Evolutionary conservation across 164 flowering plant species (phyloP), one percentile per base, ranked within the genome.

Genomic region (Brasenia schreberi): DNA sequence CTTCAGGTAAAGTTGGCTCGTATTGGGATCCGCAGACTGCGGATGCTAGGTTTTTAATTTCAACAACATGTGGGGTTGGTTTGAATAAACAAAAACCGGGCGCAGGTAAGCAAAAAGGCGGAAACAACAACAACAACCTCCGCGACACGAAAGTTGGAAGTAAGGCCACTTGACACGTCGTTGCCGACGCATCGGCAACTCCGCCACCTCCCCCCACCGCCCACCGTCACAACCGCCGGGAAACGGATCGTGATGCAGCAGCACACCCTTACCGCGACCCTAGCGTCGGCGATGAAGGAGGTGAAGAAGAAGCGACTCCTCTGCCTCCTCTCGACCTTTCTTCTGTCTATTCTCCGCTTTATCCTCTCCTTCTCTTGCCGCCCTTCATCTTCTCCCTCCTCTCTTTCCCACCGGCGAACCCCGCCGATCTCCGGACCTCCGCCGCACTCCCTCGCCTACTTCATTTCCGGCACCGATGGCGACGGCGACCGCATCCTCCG

Each of bases 361-460:
- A 33, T 79, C 70, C 65, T 80, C 72, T 75, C 77, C 18, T 73
- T 75, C 75, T 76, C 79, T 45, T 59, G 72, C 53, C 66, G 66
- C 49, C 43, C 80, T 61, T 16, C 74, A 19, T 7, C 78, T 27
- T 19, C 77, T 44, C 39, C 73, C 62, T 17, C 71, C 42, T 43
- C 71, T 63, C 56, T 61, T 58, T 59, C 71, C 43, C 43, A 74
- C 19, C 18, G 62, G 2, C 23, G 6, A 9, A 49, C 10, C 56
- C 56, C 56, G 4, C 56, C 56, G 56, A 49, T 49, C 56, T 14
- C 33, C 59, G 10, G 64, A 19, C 59, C 42, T 52, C 19, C 42
- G 64, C 62, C 27, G 18, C 96, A 90, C 11, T 84, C 93, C 61
- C 66, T 94, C 17, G 97, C 98, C 59, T 94, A 87, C 80, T 74